Base-by-base conservation (phyloP, 2,329 filamentous ascomycete genomes). In the Talaromyces sp. region DNA sequence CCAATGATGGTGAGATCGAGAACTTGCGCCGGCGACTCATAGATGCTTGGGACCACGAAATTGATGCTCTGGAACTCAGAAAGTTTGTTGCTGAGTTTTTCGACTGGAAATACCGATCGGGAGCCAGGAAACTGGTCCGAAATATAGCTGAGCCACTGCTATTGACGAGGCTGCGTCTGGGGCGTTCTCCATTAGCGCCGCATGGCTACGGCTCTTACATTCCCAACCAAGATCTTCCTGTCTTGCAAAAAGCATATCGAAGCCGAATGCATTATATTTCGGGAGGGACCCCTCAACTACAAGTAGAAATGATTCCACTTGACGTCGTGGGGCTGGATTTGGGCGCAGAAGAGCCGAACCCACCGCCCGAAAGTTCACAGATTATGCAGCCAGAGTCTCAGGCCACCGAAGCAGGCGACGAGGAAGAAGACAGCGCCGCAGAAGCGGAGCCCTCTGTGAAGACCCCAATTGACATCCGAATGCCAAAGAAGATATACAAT, bases 51-150 rank as follows among this genome's bases (percentile, higher is more conserved):
- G 83, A 87, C 59, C 77, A 78, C 50, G 77, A 83, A 0, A 79
- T 94, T 19, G 85, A 95, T 65, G 79, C 89, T 12, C 68, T 77
- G 3, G 85, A 84, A 0, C 75, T 99, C 38, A 84, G 93, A 38
- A 81, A 83, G 14, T 97, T 96, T 70, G 84, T 88, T 0, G 82
- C 83, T 0, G 87, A 95, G 64, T 88, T 88, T 0, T 95, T 99
- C 65, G 91, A 92, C 61, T 99, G 94, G 94, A 85, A 83, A 4
- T 88, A 87, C 66, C 83, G 87, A 29, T 82, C 83, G 56, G 93
- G 92, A 0, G 92, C 92, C 17, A 84, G 89, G 68, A 96, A 96
- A 69, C 90, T 96, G 62, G 87, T 96, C 29, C 85, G 88, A 14
- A 88, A 90, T 29, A 77, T 97, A 11, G 89, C 91, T 0, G 90